Evolutionary conservation across 805 yeast genomes (phyloP).

Genomic region (Kluyveromyces siamensis): DNA sequence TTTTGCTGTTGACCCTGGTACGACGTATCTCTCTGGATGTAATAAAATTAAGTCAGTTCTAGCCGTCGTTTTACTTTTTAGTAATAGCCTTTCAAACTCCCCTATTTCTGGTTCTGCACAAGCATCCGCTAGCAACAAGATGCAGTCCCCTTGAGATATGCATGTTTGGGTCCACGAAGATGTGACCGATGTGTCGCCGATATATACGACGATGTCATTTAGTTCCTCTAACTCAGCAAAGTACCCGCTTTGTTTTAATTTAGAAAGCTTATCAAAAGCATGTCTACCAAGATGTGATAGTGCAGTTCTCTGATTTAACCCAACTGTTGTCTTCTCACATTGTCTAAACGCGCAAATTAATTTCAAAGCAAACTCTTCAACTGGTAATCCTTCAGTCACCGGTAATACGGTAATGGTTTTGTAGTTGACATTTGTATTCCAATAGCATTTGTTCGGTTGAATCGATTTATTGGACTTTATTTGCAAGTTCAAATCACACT

Average conservation of each 20-base stretch:
- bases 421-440: conserved; percentile 29
- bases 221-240: conserved; percentile 86
- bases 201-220: conserved; percentile 79
- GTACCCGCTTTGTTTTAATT: conserved; percentile 77
- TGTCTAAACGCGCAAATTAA: conserved; percentile 62
- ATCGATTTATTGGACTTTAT: conserved; percentile 15
- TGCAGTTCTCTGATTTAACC: conserved; percentile 76
- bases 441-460: conserved; percentile 5
- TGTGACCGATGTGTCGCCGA: conserved; percentile 75
- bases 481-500: conserved; percentile 22
- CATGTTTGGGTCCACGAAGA: conserved; percentile 91
- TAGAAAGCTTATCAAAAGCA: conserved; percentile 85
- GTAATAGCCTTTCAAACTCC: conserved; percentile 70
- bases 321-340: conserved; percentile 65
- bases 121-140: conserved; percentile 83
- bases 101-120: conserved; percentile 64
- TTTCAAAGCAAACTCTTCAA: conserved; percentile 70
- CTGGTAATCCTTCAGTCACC: conserved; percentile 72
- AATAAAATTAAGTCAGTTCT: conserved; percentile 77
- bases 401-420: conserved; percentile 84
- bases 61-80: conserved; percentile 73
- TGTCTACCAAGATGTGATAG: conserved; percentile 77
- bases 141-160: conserved; percentile 90
- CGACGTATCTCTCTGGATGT: conserved; percentile 75
- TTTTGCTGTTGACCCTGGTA: conserved; percentile 72